These are phyloP conservation scores for Ceratocystiopsis brevicomis DNA, from an alignment of 2,329 filamentous ascomycete species.

Conservation along the genomic window DNA sequence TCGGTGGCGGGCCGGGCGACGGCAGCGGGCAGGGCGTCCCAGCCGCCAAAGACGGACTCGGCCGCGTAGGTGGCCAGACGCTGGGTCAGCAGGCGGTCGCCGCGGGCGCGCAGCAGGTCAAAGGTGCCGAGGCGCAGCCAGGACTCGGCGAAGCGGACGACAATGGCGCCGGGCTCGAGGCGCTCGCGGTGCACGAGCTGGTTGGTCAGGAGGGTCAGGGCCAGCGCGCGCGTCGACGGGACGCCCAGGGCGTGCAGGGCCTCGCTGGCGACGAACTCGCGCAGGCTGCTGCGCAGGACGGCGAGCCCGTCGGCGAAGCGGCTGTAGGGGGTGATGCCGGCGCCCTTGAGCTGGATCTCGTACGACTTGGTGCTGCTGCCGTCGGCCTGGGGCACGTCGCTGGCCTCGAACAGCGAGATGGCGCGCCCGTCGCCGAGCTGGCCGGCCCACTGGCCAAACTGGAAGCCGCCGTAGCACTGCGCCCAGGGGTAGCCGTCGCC, in stretches of 20 bases:
- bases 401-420: slow-evolving; percentile 84
- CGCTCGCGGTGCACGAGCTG: slow-evolving; percentile 59
- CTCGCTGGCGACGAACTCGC: slow-evolving; percentile 88
- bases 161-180: slow-evolving; percentile 78
- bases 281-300: slow-evolving; percentile 76
- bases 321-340: slow-evolving; percentile 83
- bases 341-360: slow-evolving; percentile 87
- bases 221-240: slow-evolving; percentile 70
- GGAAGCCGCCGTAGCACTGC: slow-evolving; percentile 82
- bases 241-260: slow-evolving; percentile 70
- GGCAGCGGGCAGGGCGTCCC: slow-evolving; percentile 59
- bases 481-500: slow-evolving; percentile 63
- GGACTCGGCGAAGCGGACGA: slow-evolving; percentile 72
- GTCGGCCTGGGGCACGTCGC: slow-evolving; percentile 50
- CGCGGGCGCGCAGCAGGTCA: slow-evolving; percentile 68
- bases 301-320: slow-evolving; percentile 93
- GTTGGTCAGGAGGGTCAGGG: slow-evolving; percentile 58
- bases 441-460: slow-evolving; percentile 78
- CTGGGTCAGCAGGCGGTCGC: slow-evolving; percentile 56
- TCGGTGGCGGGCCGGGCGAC: slow-evolving; percentile 19
- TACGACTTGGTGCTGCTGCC: slow-evolving; percentile 32
- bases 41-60: slow-evolving; percentile 73
- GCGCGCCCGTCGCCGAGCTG: slow-evolving; percentile 89
- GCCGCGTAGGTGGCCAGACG: slow-evolving; percentile 65
- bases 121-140: slow-evolving; percentile 95